Evolutionary conservation across 208 protist genomes (phyloP), one percentile per base, ranked within the genome.

Genomic region (Crithidia expoeki): DNA sequence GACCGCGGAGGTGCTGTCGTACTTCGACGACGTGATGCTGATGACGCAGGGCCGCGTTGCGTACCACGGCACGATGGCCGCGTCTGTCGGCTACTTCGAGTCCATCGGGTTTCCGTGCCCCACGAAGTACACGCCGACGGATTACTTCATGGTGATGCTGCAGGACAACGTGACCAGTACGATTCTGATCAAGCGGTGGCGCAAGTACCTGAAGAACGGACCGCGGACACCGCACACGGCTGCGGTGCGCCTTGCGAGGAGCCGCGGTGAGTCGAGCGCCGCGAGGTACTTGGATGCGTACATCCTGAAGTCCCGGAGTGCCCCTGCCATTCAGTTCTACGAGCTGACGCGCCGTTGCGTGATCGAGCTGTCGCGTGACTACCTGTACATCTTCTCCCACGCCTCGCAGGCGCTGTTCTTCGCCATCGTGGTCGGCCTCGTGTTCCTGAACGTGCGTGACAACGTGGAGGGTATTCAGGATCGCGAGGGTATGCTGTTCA

Each of bases 1-100:
- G 19, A 88, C 84, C 5, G 82, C 86, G 10, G 88, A 96, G 53
- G 82, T 97, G 55, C 92, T 98, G 52, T 70, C 40, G 16, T 75
- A 87, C 60, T 98, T 98, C 81, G 95, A 98, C 57, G 80, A 97
- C 34, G 52, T 98, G n/a, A 86, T 98, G 77, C 79, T 98, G 40
- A 74, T 98, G 62, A 79, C 71, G 23, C 59, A 81, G 38, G 97
- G 97, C 32, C 70, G 72, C n/a, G 80, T 87, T 50, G 85, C 82
- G 25, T 98, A 96, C 79, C 83, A 90, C 76, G 96, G 96, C 27
- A 78, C 82, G 30, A 89, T 86, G 79, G 47, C 47, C 30, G 78
- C 89, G 21, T 74, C 83, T 19, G 7, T 94, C 52, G 68, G 40
- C 30, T 97, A 97, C 74, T 97, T 98, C 72, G 64, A 82, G 34